These are phyloP conservation scores for Tremella yokohamensis DNA, from an alignment of 768 basidiomycete species.

Conservation along the genomic window DNA sequence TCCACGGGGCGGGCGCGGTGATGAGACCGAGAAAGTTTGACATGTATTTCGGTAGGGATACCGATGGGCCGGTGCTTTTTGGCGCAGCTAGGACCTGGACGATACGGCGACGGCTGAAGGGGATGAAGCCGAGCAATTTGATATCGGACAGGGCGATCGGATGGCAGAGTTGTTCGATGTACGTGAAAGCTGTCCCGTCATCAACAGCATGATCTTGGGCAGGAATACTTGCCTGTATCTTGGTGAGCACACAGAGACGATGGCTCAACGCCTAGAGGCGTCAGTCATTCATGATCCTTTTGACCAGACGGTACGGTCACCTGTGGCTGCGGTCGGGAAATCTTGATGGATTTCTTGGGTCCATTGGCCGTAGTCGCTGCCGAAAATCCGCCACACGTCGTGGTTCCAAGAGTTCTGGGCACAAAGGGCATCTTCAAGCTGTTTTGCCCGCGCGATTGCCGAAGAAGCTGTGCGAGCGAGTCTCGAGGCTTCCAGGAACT, in stretches of 20 bases:
- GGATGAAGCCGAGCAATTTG: conserved; percentile 25
- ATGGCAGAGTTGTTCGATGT: neutral
- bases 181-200: conserved; percentile 15
- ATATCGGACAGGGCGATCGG: conserved; percentile 8
- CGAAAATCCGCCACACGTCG: conserved; percentile 25
- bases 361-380: conserved; percentile 21
- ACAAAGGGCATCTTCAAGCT: conserved; percentile 27
- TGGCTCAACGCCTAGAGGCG: conserved; percentile 7
- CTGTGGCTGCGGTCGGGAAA: neutral
- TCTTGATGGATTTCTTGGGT: neutral
- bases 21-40: conserved; percentile 17
- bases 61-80: neutral
- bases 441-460: conserved; percentile 21
- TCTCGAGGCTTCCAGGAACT: conserved; percentile 11
- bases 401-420: conserved; percentile 21
- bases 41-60: conserved; percentile 4
- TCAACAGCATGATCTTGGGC: too few relatives aligned
- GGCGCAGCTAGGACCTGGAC: conserved; percentile 13
- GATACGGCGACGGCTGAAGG: conserved; percentile 27
- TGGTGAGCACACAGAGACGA: neutral
- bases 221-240: conserved; percentile 8
- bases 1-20: conserved; percentile 41
- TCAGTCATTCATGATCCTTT: conserved; percentile 14
- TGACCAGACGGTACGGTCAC: neutral
- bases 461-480: conserved; percentile 29